These are phyloP conservation scores for Rhizopogon vesiculosus DNA, from an alignment of 768 basidiomycete genomes.

Conservation along the genomic window DNA sequence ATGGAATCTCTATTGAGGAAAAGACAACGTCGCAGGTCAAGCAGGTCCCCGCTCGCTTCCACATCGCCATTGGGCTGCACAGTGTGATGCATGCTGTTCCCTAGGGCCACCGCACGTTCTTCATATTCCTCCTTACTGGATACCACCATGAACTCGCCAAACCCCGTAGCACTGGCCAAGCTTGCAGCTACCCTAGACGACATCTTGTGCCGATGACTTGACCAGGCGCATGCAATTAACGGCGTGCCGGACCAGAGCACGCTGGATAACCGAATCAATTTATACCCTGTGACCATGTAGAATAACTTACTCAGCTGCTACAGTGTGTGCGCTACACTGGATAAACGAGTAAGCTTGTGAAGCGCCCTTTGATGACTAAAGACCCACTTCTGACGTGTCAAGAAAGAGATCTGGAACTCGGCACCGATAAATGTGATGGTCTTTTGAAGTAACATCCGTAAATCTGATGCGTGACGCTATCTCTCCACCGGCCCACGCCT, in stretches of 20 bases:
- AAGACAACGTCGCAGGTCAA: conserved; percentile 35
- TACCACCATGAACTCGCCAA: conserved; percentile 45
- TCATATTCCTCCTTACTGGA: conserved; percentile 39
- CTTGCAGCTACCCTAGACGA: conserved; percentile 46
- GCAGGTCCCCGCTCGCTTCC: conserved; percentile 29
- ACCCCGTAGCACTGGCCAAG: conserved; percentile 42
- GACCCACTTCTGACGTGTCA: conserved; percentile 45
- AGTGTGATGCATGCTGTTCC: conserved; percentile 20
- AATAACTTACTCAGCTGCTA: conserved; percentile 40
- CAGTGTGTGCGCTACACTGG: conserved; percentile 50
- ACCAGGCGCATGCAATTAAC: conserved; percentile 40
- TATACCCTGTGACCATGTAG: neutral
- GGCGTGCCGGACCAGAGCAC: conserved; percentile 51
- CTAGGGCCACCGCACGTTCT: conserved; percentile 38
- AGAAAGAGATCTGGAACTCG: conserved; percentile 46
- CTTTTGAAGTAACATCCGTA: conserved; percentile 44
- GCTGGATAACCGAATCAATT: conserved; percentile 18
- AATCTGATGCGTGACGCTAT: conserved; percentile 42
- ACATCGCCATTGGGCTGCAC: conserved; percentile 5
- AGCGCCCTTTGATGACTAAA: neutral
- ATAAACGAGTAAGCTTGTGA: neutral
- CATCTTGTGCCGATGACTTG: conserved; percentile 44
- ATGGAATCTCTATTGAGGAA: conserved; percentile 36
- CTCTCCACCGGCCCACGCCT: conserved; percentile 40
- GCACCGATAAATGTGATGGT: conserved; percentile 39